Base-by-base conservation (phyloP, 495 filamentous ascomycete species). In the Sphaerosporella brunnea region DNA sequence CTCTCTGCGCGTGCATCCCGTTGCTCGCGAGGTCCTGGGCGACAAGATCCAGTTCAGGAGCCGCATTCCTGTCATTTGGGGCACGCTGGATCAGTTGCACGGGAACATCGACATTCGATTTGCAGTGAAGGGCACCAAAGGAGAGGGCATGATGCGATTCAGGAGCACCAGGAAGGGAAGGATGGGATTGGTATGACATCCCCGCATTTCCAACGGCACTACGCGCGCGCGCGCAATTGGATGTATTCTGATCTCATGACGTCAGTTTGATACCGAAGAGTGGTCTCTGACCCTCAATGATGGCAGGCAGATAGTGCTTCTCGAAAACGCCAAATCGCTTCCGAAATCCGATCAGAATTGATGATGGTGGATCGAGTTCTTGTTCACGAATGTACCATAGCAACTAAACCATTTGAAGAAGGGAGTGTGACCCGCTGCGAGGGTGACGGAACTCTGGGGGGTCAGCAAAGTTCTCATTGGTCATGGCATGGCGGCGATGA, bases 11-110 rank as follows among this genome's bases (percentile, higher is more conserved):
- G 92, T 81, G 10, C 82, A 79, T 38, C 65, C 72, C 4, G 64
- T 68, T 45, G 90, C 85, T 28, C 75, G 84, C 43, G 76, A 77
- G 48, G 65, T 76, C 20, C 68, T 97, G 3, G 90, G 90, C 20
- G 84, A 94, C 60, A 80, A 95, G 66, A 85, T 97, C 43, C 92
- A 93, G 60, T 96, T 94, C 65, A 72, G 75, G 23, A 70, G 75
- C 60, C 75, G 80, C 66, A 80, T 93, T 54, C 88, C 90, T 10
- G 93, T 87, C 86, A 94, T 97, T 50, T 73, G 72, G 59, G 90
- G 90, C 28, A 75, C 82, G 66, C 79, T 97, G 69, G 92, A 95
- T 66, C 88, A 94, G 68, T 64, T 97, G 62, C 82, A 87, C 65
- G 90, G 90, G 2, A 70, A 76, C 58, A 93, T 96, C 60, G 68